These are phyloP conservation scores for Rosellinia necatrix DNA, from an alignment of 2,329 filamentous ascomycete genomes.

Conservation along the genomic window DNA sequence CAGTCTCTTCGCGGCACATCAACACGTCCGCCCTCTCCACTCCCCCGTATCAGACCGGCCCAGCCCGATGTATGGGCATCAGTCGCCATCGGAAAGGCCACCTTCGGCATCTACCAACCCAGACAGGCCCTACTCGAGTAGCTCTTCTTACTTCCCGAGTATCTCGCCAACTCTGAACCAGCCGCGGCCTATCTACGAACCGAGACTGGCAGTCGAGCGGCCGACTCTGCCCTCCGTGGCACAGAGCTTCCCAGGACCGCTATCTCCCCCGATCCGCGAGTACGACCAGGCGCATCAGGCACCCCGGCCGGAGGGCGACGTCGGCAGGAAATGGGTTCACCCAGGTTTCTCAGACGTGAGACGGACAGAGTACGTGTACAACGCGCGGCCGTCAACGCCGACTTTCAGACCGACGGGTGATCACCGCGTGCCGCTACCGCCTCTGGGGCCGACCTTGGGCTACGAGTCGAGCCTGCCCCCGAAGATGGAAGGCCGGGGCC, in stretches of 20 bases:
- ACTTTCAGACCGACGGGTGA: slow-evolving; percentile 36
- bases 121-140: slow-evolving; percentile 46
- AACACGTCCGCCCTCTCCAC: slow-evolving; percentile 49
- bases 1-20: slow-evolving; percentile 59
- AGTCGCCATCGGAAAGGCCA: slow-evolving; percentile 54
- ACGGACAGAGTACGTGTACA: slow-evolving; percentile 53
- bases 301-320: slow-evolving; percentile 30
- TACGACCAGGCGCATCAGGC: slow-evolving; percentile 39
- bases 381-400: slow-evolving; percentile 48
- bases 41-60: slow-evolving; percentile 54
- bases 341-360: slow-evolving; percentile 50
- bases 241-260: slow-evolving; percentile 48
- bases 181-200: slow-evolving; percentile 53
- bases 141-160: slow-evolving; percentile 54
- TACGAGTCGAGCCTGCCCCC: slow-evolving; percentile 33
- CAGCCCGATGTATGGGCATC: slow-evolving; percentile 46
- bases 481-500: slow-evolving; percentile 36
- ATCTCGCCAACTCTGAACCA: slow-evolving; percentile 46
- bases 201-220: slow-evolving; percentile 50
- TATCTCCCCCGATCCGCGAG: slow-evolving; percentile 52
- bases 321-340: slow-evolving; percentile 45
- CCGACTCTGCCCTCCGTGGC: slow-evolving; percentile 40
- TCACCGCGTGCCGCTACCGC: slow-evolving; percentile 34
- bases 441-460: slow-evolving; percentile 32
- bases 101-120: slow-evolving; percentile 44